Conservation (phyloP, 148 eudicot species). For the Polygonum aviculare region DNA sequence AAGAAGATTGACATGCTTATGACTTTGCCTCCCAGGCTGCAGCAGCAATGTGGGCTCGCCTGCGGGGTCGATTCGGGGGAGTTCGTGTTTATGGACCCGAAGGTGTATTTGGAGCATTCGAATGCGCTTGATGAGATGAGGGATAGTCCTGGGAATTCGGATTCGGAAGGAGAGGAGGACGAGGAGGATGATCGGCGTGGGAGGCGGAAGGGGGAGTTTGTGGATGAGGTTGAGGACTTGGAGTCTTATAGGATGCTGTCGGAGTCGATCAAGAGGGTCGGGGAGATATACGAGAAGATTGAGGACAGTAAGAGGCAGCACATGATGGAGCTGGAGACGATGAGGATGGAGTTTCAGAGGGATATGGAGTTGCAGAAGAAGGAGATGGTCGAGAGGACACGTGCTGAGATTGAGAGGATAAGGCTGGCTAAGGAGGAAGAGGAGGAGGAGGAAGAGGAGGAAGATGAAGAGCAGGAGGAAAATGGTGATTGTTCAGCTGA, state of each 20-base stretch:
- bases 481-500: slow-evolving; percentile 4
- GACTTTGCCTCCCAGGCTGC: slow-evolving; percentile 48
- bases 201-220: slow-evolving; percentile 16
- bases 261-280: slow-evolving; percentile 73
- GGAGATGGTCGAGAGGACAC: slow-evolving; percentile 70
- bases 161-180: slow-evolving; percentile 36
- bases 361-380: slow-evolving; percentile 87
- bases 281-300: slow-evolving; percentile 86
- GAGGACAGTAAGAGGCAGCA: slow-evolving; percentile 86
- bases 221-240: slow-evolving; percentile 24
- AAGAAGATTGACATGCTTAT: slow-evolving; percentile 71
- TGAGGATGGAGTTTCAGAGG: slow-evolving; percentile 74
- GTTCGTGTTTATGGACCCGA: slow-evolving; percentile 84
- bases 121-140: slow-evolving; percentile 90
- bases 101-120: slow-evolving; percentile 65
- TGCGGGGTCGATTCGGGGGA: slow-evolving; percentile 96
- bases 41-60: slow-evolving; percentile 50
- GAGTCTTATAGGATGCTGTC: slow-evolving; percentile 62
- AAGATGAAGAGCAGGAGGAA: slow-evolving; percentile 21
- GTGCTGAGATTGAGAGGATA: slow-evolving; percentile 63
- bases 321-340: slow-evolving; percentile 80
- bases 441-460: slow-evolving; percentile 23
- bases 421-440: slow-evolving; percentile 15
- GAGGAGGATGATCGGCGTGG: slow-evolving; percentile 26
- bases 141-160: slow-evolving; percentile 81